These are phyloP conservation scores for Phellinidium pouzarii DNA, from an alignment of 1,284 basidiomycete genomes.

Conservation along the genomic window DNA sequence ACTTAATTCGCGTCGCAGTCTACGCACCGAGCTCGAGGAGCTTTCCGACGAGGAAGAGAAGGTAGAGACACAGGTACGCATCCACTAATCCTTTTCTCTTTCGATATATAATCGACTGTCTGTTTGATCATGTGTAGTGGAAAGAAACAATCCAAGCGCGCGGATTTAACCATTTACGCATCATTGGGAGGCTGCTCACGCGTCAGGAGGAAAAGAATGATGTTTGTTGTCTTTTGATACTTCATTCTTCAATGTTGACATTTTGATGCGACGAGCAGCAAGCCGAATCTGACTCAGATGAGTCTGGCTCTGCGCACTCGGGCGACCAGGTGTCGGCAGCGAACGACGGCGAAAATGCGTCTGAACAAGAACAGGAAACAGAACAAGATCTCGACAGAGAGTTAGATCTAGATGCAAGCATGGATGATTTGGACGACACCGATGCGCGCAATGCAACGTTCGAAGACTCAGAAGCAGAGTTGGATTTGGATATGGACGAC, in stretches of 20 bases:
- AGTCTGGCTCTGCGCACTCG: conserved; percentile 47
- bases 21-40: conserved; percentile 76
- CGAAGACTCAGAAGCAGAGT: conserved; percentile 34
- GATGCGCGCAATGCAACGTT: conserved; percentile 32
- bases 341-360: conserved; percentile 30
- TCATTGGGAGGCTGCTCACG: conserved; percentile 65
- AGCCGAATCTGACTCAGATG: conserved; percentile 45
- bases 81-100: not conserved
- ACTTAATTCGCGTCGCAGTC: conserved; percentile 56
- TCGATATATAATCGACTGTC: not conserved
- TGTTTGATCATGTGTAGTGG: conserved; percentile 24
- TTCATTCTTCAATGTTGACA: not conserved
- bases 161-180: conserved; percentile 62
- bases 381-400: conserved; percentile 30
- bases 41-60: conserved; percentile 81
- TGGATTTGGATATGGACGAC: conserved; percentile 35
- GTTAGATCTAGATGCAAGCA: conserved; percentile 60
- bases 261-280: conserved; percentile 19
- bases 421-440: conserved; percentile 66
- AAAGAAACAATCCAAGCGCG: conserved; percentile 53
- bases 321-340: conserved; percentile 35
- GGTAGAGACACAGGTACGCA: conserved; percentile 60
- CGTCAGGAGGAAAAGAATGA: conserved; percentile 80
- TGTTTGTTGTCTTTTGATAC: conserved; percentile 34
- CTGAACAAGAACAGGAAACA: conserved; percentile 30